A percentile compares a stretch with the other conserved stretches of the same genome.
Conservation (phyloP, 495 filamentous ascomycete genomes). For the Sordaria brevicollis region DNA sequence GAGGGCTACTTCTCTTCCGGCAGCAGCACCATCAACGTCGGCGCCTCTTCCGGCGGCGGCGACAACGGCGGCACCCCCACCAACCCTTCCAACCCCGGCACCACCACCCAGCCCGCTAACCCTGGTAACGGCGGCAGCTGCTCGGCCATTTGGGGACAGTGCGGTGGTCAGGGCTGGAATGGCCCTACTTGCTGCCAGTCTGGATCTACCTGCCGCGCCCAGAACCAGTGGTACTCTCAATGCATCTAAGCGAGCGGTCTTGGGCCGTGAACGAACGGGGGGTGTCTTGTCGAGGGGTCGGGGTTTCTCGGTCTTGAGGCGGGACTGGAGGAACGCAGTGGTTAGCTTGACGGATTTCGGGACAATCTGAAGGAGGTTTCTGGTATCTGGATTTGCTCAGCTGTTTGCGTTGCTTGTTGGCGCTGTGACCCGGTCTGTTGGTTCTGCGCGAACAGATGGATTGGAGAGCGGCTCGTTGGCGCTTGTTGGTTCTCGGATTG, state of each 20-base stretch:
- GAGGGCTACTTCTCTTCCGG: slow-evolving; percentile 47
- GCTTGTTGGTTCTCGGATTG: neutral
- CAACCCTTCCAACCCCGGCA: neutral
- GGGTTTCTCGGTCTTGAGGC: neutral
- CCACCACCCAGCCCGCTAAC: neutral
- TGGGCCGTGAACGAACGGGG: neutral
- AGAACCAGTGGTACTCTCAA: slow-evolving; percentile 42
- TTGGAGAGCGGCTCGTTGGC: neutral
- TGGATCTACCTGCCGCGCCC: slow-evolving; percentile 30
- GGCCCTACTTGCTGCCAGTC: slow-evolving; percentile 36
- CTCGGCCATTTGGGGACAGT: slow-evolving; percentile 33
- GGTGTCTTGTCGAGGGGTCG: neutral
- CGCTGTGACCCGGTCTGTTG: neutral
- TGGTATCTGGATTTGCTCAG: neutral
- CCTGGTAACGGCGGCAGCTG: slow-evolving; percentile 5
- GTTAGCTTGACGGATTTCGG: neutral
- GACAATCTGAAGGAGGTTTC: neutral
- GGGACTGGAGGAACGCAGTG: neutral
- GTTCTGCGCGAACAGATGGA: neutral
- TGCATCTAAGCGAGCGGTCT: slow-evolving; percentile 16
- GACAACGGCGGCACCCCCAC: slow-evolving; percentile 2
- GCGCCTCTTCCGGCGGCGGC: neutral
- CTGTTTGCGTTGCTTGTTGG: neutral
- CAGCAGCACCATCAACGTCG: slow-evolving; percentile 39
- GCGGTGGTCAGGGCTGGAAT: slow-evolving; percentile 37